Conservation (phyloP, 306 rosid genomes). For the Glycyrrhiza uralensis region DNA sequence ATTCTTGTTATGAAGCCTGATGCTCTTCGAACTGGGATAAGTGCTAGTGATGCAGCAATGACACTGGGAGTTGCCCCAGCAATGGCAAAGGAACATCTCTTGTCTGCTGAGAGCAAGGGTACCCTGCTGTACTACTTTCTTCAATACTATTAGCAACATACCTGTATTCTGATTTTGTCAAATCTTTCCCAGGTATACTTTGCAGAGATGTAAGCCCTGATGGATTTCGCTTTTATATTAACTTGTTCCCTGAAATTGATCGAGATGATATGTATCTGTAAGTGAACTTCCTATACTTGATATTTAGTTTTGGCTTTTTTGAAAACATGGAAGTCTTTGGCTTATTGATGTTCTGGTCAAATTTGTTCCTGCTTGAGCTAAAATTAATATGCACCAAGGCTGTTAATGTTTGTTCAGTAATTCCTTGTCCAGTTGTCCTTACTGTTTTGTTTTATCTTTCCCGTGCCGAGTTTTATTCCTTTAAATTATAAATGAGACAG, state of each 20-base stretch:
- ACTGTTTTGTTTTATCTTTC: constrained; percentile 8
- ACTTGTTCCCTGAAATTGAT: constrained; percentile 67
- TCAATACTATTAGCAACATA: neutral
- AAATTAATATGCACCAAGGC: neutral
- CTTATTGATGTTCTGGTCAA: neutral
- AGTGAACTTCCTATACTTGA: constrained; percentile 39
- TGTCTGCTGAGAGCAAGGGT: constrained; percentile 93
- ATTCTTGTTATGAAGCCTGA: constrained; percentile 68
- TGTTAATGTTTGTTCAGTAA: neutral
- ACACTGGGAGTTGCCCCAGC: constrained; percentile 90
- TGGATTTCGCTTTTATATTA: constrained; percentile 82
- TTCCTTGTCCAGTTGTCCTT: neutral
- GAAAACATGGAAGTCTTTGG: neutral
- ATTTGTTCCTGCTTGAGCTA: neutral
- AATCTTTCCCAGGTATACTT: constrained; percentile 66
- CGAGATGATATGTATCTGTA: constrained; percentile 61
- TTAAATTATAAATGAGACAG: neutral
- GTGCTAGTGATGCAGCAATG: constrained; percentile 95
- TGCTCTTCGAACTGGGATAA: constrained; percentile 75
- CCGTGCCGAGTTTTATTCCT: neutral
- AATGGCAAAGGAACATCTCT: constrained; percentile 98
- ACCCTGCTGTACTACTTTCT: constrained; percentile 11
- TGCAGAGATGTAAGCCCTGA: constrained; percentile 94
- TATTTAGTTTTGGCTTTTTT: neutral
- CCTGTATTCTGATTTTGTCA: constrained; percentile 15